A percentile compares a stretch with the other conserved stretches of the same genome.
Evolutionary conservation across 495 filamentous ascomycete species (phyloP).

Genomic region (Sabuloglossum arenarium): DNA sequence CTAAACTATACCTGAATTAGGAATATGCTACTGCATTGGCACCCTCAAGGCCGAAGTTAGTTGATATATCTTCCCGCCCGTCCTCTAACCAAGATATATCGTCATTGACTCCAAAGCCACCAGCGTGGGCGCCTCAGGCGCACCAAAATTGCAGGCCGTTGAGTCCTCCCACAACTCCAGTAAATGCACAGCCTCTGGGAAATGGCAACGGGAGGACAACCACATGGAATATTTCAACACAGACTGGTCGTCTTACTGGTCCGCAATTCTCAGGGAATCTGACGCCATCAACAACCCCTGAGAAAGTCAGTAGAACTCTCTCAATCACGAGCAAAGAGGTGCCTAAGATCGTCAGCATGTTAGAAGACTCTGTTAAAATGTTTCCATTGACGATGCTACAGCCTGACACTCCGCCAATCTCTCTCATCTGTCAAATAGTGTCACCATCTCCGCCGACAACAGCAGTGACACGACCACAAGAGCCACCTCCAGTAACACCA

Average conservation of each 20-base stretch:
- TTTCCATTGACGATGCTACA: conserved; percentile 6
- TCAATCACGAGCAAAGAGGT: background rate
- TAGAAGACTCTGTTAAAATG: background rate
- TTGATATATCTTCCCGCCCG: background rate
- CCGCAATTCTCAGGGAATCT: background rate
- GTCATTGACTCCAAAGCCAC: background rate
- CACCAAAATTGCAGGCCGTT: background rate
- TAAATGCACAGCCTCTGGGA: background rate
- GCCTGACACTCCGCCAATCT: background rate
- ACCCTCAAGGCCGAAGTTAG: background rate
- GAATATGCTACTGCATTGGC: conserved; percentile 2
- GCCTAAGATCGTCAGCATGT: background rate
- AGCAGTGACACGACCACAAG: background rate
- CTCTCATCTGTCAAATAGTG: background rate
- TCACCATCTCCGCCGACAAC: background rate
- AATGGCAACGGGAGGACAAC: background rate
- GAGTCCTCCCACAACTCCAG: background rate
- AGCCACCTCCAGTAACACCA: background rate
- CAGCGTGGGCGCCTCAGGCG: background rate
- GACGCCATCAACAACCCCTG: background rate
- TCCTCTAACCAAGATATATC: background rate
- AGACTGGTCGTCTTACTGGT: background rate
- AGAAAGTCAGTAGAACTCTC: background rate
- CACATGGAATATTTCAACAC: background rate
- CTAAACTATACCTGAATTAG: background rate